Evolutionary conservation across 2,329 filamentous ascomycete species (phyloP), one percentile per base, ranked within the genome.

Genomic region (Tolypocladium ophioglossoides): DNA sequence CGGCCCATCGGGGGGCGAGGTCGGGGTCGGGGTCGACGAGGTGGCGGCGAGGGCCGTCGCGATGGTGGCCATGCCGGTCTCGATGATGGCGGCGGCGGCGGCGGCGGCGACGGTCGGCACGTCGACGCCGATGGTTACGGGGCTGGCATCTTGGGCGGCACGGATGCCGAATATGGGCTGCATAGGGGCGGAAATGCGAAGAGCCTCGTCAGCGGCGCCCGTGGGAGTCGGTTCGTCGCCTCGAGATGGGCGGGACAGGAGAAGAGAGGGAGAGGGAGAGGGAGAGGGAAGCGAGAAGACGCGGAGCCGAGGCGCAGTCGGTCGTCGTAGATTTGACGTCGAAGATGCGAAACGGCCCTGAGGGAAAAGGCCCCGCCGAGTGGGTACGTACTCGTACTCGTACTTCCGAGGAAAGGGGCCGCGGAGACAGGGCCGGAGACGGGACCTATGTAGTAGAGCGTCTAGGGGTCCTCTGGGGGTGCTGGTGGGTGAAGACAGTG

Each of bases 21-120:
- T 56, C n/a, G 65, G 59, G 10, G 67, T 54, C 37, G n/a, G n/a
- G n/a, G n/a, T n/a, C n/a, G n/a, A n/a, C n/a, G 66, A 58, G 18
- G 65, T 59, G 27, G 66, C 61, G 35, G 68, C 63, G 54, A 53
- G 52, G 39, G 56, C 50, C 53, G 55, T 56, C 18, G 58, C 54
- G 22, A 58, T 40, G 50, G 57, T 54, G 50, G 55, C 52, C 37
- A 60, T 53, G 54, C 32, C 52, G 8, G 44, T 38, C 38, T 49
- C 52, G 41, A 56, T 34, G 40, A 52, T 39, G 22, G 51, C 46
- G 41, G 46, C 20, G 16, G 52, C 39, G 22, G 51, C 46, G 41
- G 46, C 20, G 16, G 46, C 46, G 30, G 57, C 50, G 39, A 54
- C 39, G 14, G 55, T 53, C 27, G 61, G 59, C 27, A 38, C 38